Conservation (phyloP, 345 rosid genomes). For the Syzygium grande region DNA sequence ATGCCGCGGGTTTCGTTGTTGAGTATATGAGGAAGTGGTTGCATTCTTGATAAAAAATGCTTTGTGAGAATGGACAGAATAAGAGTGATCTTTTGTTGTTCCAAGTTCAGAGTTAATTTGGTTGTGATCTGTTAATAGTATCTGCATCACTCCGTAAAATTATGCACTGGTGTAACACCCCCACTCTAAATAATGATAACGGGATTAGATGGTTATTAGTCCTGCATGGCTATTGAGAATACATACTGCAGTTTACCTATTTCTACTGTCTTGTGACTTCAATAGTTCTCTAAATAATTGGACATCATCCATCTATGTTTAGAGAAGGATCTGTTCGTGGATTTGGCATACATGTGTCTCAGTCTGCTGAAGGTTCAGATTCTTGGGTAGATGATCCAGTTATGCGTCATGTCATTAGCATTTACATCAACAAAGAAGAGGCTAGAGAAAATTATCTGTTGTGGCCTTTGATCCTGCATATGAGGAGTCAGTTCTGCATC, state of each 20-base stretch:
- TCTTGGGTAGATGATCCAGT: conserved; percentile 97
- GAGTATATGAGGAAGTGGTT: background rate
- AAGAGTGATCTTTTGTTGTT: background rate
- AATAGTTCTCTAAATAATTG: background rate
- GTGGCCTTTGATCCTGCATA: conserved; percentile 80
- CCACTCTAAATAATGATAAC: background rate
- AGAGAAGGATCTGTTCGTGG: conserved; percentile 89
- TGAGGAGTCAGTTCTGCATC: conserved; percentile 49
- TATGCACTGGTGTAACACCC: background rate
- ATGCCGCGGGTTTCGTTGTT: background rate
- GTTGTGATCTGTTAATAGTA: background rate
- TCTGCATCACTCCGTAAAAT: background rate
- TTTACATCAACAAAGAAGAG: conserved; percentile 32
- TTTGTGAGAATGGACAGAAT: background rate
- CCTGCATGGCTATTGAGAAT: background rate
- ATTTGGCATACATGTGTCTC: conserved; percentile 63
- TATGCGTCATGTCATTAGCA: conserved; percentile 69
- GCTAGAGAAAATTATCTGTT: conserved; percentile 34
- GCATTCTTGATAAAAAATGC: background rate
- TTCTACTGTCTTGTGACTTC: background rate
- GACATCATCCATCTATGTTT: background rate
- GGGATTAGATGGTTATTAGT: background rate
- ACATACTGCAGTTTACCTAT: background rate
- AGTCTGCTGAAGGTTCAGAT: conserved; percentile 73
- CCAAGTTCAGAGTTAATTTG: background rate